A percentile compares a stretch with the other conserved stretches of the same genome.
Conservation (phyloP, 2,329 filamentous ascomycete species). For the Davidsoniella neocaledoniae region DNA sequence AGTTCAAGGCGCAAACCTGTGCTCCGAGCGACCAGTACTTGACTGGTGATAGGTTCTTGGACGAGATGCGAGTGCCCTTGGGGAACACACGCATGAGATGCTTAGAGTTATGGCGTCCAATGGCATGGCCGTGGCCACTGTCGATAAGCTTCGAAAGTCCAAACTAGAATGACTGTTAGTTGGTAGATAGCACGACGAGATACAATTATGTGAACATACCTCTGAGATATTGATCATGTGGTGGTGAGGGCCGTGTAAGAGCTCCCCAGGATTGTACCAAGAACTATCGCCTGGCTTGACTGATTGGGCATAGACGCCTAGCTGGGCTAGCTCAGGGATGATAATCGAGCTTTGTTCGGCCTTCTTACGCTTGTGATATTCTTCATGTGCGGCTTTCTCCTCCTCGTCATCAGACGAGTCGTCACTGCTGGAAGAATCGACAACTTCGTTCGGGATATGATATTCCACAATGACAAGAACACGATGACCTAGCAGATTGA, state of each 20-base stretch:
- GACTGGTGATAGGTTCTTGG: constrained; percentile 44
- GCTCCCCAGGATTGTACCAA: constrained; percentile 37
- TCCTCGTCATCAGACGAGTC: constrained; percentile 28
- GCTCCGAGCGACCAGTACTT: constrained; percentile 51
- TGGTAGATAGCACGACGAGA: neutral
- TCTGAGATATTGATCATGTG: constrained; percentile 56
- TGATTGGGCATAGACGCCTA: constrained; percentile 54
- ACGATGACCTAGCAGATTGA: constrained; percentile 43
- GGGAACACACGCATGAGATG: constrained; percentile 57
- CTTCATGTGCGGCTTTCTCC: constrained; percentile 28
- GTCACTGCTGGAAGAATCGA: constrained; percentile 21
- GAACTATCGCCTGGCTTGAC: constrained; percentile 50
- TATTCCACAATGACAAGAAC: constrained; percentile 53
- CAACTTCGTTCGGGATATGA: constrained; percentile 36
- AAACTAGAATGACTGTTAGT: neutral
- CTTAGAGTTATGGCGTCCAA: constrained; percentile 42
- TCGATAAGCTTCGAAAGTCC: constrained; percentile 17
- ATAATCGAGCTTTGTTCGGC: constrained; percentile 36
- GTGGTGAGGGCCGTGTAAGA: constrained; percentile 42
- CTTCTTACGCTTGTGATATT: constrained; percentile 34
- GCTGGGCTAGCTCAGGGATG: constrained; percentile 45
- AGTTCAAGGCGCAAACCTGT: constrained; percentile 54
- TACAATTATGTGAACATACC: neutral
- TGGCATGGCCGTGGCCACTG: constrained; percentile 24
- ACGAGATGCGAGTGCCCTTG: constrained; percentile 52